phyloP scores from a whole-genome alignment of 2,329 filamentous ascomycete genomes.

The Ascochyta pisi region DNA sequence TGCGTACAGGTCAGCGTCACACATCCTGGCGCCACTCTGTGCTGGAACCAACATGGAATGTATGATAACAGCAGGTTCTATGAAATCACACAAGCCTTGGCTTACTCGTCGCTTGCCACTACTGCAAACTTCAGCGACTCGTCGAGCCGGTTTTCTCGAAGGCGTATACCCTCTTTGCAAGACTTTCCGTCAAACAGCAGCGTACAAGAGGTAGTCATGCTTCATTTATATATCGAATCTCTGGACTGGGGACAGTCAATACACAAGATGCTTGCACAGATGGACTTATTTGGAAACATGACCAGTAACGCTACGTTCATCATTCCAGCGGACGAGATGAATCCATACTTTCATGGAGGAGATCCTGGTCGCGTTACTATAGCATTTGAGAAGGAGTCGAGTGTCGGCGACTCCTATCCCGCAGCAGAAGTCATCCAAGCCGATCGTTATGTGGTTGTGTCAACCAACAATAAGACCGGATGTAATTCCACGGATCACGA shows the following conservation, averaged over 20 bases:
- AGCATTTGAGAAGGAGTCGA: no score
- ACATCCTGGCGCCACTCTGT: slow-evolving; percentile 9
- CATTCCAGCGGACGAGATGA: no score
- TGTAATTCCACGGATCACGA: neutral
- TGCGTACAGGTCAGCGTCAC: slow-evolving; percentile 32
- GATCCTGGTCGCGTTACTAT: no score
- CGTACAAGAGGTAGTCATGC: neutral
- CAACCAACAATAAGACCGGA: neutral
- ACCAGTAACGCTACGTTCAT: no score
- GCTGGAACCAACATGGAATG: neutral
- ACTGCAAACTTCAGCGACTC: neutral
- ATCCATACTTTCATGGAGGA: no score
- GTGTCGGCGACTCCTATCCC: no score
- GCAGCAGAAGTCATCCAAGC: neutral
- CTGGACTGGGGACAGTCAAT: no score
- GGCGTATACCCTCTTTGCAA: neutral
- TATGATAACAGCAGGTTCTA: neutral
- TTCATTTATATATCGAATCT: no score
- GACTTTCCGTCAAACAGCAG: neutral
- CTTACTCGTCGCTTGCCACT: neutral
- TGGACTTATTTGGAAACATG: no score
- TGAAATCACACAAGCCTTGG: neutral
- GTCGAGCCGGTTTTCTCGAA: neutral
- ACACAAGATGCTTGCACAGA: no score
- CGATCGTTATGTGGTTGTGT: neutral